phyloP scores from a whole-genome alignment of 257 asterid genomes.

The Penstemon newberryi region DNA sequence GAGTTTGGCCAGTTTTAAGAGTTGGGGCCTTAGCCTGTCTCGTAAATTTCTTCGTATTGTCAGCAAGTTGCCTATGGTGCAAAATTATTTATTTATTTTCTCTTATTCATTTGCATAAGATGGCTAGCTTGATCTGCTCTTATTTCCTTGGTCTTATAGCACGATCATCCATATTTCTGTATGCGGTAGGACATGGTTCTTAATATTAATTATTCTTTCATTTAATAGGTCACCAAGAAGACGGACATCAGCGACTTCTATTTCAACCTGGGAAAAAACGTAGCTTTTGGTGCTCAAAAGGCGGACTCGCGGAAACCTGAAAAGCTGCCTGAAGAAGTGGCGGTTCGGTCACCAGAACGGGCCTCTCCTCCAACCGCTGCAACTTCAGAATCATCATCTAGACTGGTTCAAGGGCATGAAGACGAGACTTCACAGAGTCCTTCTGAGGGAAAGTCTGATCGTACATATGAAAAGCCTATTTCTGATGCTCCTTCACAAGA shows the following conservation, averaged over 20 bases:
- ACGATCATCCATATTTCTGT: not conserved
- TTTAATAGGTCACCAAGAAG: conserved; percentile 79
- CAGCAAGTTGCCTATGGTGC: not conserved
- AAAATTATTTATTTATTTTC: not conserved
- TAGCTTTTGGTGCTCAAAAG: conserved; percentile 78
- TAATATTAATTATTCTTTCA: conserved; percentile 9
- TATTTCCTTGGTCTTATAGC: not conserved
- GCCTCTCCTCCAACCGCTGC: conserved; percentile 33
- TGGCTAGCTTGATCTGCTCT: not conserved
- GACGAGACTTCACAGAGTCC: conserved; percentile 35
- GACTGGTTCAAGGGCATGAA: conserved; percentile 32
- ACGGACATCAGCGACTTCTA: conserved; percentile 76
- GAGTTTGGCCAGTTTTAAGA: not conserved
- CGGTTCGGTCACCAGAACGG: conserved; percentile 35
- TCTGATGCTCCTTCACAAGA: conserved; percentile 40
- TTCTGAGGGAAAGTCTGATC: conserved; percentile 39
- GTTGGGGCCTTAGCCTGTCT: not conserved
- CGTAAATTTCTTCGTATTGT: too few species aligned
- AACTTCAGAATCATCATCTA: conserved; percentile 41
- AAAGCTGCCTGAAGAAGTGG: conserved; percentile 40
- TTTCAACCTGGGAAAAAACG: conserved; percentile 70
- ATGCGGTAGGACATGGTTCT: not conserved
- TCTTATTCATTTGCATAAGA: not conserved
- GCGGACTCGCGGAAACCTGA: conserved; percentile 44
- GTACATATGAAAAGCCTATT: conserved; percentile 31